Percentiles rank a stretch among this genome's conserved stretches.
phyloP scores from a whole-genome alignment of 1,284 basidiomycete species.

The Rhizopogon parksii region DNA sequence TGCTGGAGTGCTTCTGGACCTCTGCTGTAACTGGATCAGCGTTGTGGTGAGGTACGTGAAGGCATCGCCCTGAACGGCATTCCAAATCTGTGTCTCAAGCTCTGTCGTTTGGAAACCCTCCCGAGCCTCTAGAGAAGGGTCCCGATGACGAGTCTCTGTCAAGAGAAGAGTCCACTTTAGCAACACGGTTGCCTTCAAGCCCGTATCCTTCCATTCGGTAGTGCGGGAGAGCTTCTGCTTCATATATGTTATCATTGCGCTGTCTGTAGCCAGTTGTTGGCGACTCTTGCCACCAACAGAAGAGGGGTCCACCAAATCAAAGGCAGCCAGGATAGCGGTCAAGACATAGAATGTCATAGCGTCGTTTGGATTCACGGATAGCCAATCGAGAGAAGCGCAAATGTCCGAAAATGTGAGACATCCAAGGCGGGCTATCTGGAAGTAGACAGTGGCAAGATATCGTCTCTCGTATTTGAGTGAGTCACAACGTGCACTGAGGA shows the following conservation, averaged over 20 bases:
- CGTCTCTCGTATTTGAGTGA: conserved; percentile 70
- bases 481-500: conserved; percentile 59
- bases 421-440: conserved; percentile 58
- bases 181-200: conserved; percentile 68
- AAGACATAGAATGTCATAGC: conserved; percentile 69
- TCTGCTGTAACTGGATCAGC: conserved; percentile 48
- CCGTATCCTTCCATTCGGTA: conserved; percentile 63
- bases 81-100: conserved; percentile 76
- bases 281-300: conserved; percentile 38
- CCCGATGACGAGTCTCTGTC: conserved; percentile 65
- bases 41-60: conserved; percentile 67
- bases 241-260: conserved; percentile 46
- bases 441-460: conserved; percentile 54
- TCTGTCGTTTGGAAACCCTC: conserved; percentile 70
- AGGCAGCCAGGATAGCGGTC: conserved; percentile 55
- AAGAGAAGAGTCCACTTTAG: conserved; percentile 87
- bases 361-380: conserved; percentile 55
- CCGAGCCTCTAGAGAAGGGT: conserved; percentile 57
- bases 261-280: conserved; percentile 40
- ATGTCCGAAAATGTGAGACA: conserved; percentile 54
- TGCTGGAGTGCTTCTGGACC: conserved; percentile 34
- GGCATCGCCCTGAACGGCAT: conserved; percentile 75
- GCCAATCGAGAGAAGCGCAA: conserved; percentile 58
- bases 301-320: conserved; percentile 62
- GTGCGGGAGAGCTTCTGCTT: conserved; percentile 46